phyloP scores from a whole-genome alignment of 2,329 filamentous ascomycete species.

The Sordariomycetes sp. region DNA sequence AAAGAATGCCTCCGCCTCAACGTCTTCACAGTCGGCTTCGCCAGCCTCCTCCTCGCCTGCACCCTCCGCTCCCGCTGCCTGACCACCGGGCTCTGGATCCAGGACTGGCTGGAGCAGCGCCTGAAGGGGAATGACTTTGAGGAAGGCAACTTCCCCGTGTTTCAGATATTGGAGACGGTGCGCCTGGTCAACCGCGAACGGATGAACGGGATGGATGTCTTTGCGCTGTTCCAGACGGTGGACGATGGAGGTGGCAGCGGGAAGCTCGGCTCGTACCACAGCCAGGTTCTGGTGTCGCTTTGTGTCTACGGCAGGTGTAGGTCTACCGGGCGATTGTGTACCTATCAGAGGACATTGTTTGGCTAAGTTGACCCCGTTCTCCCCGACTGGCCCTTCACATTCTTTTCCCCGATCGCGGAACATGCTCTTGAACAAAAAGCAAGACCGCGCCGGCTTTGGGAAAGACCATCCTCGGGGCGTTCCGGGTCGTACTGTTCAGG shows the following conservation, averaged over 20 bases:
- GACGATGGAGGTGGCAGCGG: slow-evolving; percentile 8
- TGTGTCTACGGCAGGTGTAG: slow-evolving; percentile 6
- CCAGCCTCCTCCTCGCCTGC: slow-evolving; percentile 10
- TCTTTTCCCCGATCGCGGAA: too few relatives aligned
- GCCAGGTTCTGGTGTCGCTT: slow-evolving; percentile 5
- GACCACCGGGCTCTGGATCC: slow-evolving; percentile 9
- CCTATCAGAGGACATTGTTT: background rate
- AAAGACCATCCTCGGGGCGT: too few relatives aligned
- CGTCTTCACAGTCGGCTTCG: slow-evolving; percentile 12
- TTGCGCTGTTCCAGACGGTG: slow-evolving; percentile 8
- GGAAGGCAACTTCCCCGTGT: slow-evolving; percentile 12
- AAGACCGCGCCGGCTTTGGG: too few relatives aligned
- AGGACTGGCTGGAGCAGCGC: slow-evolving; percentile 11
- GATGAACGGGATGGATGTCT: slow-evolving; percentile 4
- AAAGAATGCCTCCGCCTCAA: slow-evolving; percentile 12
- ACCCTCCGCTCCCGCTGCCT: slow-evolving; percentile 7
- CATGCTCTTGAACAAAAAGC: too few relatives aligned
- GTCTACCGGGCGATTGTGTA: slow-evolving; percentile 2
- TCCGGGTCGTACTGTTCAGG: too few relatives aligned
- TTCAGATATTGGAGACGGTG: slow-evolving; percentile 10
- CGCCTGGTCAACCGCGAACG: slow-evolving; percentile 9
- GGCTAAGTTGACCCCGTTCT: background rate
- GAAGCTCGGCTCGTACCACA: slow-evolving; percentile 8
- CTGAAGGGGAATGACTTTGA: slow-evolving; percentile 8
- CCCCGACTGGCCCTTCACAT: too few relatives aligned